Evolutionary conservation across 2,329 filamentous ascomycete species (phyloP).

Genomic region (Pseudocercospora musae): DNA sequence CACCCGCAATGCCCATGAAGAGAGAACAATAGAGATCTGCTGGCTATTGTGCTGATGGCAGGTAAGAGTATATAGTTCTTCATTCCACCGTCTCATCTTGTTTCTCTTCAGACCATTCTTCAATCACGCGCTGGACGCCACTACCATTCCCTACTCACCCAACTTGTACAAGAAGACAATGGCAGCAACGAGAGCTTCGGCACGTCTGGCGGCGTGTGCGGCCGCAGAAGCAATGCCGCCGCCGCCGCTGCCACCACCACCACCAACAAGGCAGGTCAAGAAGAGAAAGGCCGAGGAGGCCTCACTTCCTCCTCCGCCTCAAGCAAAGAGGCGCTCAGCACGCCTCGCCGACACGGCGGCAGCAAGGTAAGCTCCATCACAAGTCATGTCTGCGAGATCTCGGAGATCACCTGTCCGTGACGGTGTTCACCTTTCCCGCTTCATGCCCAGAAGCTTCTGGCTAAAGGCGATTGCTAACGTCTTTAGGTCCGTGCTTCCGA

Average conservation of each 20-base stretch:
- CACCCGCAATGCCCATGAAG: background rate
- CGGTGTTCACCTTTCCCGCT: background rate
- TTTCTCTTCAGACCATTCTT: background rate
- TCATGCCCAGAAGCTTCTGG: background rate
- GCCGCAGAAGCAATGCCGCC: background rate
- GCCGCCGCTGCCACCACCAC: background rate
- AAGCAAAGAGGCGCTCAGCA: background rate
- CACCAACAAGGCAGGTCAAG: background rate
- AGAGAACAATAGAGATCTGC: background rate
- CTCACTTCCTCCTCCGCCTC: background rate
- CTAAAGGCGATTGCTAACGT: background rate
- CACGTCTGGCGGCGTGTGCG: background rate
- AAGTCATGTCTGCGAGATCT: too few relatives aligned
- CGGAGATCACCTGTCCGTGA: background rate
- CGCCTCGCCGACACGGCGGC: background rate
- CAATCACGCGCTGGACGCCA: background rate
- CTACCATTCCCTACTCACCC: background rate
- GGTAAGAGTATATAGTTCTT: background rate
- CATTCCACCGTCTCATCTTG: background rate
- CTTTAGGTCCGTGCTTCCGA: background rate
- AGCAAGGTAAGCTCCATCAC: background rate
- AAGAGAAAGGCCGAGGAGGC: conserved; percentile 1
- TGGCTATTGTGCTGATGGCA: background rate
- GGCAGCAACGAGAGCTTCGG: background rate
- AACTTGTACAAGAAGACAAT: background rate